Evolutionary conservation across 2,329 filamentous ascomycete genomes (phyloP).

Genomic region (Neonectria hederae): DNA sequence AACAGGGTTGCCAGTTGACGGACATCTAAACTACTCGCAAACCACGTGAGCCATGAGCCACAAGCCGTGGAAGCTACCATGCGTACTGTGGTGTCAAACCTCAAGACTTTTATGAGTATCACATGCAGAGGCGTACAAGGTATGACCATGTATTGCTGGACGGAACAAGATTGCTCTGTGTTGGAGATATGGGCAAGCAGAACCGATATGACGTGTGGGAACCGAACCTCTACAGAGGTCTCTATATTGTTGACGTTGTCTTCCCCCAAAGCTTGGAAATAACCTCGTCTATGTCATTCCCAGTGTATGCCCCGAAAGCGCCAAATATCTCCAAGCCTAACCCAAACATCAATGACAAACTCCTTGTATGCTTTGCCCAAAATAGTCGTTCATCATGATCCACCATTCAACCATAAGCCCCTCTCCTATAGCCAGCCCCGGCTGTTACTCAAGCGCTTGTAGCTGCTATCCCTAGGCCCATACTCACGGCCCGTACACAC

Average conservation of each 20-base stretch:
- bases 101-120: too few species aligned
- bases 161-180: too few species aligned
- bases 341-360: neutral
- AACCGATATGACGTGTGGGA: too few species aligned
- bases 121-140: too few species aligned
- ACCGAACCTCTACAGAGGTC: neutral
- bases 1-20: too few species aligned
- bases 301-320: neutral
- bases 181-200: neutral
- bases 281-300: neutral
- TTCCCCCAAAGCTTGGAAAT: neutral
- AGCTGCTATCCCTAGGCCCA: constrained; percentile 30
- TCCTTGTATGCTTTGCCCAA: constrained; percentile 5
- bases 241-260: neutral
- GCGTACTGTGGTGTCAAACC: too few species aligned
- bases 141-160: too few species aligned
- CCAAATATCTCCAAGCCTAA: neutral
- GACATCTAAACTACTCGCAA: too few species aligned
- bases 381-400: neutral
- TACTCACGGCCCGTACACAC: constrained; percentile 41
- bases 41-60: too few species aligned
- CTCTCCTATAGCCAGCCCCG: constrained; percentile 38
- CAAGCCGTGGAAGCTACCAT: too few species aligned
- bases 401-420: neutral
- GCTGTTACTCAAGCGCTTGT: constrained; percentile 44